A percentile compares a stretch with the other conserved stretches of the same genome.
phyloP scores from a whole-genome alignment of 2,329 filamentous ascomycete species.

The Alternaria sp. region DNA sequence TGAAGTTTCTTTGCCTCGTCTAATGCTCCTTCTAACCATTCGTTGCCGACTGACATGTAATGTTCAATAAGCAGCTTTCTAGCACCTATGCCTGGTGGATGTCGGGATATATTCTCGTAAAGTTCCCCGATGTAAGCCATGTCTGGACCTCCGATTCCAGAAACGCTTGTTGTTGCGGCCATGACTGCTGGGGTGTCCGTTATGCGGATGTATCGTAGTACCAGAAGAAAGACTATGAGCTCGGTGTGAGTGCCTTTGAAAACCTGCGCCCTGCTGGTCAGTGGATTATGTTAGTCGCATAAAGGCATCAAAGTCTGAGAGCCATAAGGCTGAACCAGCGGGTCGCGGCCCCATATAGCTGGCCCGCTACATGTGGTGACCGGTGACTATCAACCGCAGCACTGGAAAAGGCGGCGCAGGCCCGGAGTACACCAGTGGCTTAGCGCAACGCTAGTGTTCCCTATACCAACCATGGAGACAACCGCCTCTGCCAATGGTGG shows the following conservation, averaged over 20 bases:
- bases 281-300: neutral
- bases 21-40: conserved; percentile 45
- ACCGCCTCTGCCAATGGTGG: neutral
- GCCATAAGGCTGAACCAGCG: conserved; percentile 8
- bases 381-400: conserved; percentile 8
- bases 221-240: neutral
- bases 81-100: conserved; percentile 39
- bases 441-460: conserved; percentile 2
- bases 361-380: neutral
- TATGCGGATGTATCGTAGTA: neutral
- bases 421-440: neutral
- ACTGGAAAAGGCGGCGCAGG: neutral
- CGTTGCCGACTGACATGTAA: conserved; percentile 38
- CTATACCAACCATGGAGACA: neutral
- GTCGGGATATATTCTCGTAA: conserved; percentile 42
- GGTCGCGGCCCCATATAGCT: neutral
- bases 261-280: conserved; percentile 1
- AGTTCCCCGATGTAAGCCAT: conserved; percentile 45
- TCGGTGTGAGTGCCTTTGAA: neutral
- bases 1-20: conserved; percentile 42
- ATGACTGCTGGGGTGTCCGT: conserved; percentile 1
- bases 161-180: conserved; percentile 15
- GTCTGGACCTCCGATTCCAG: conserved; percentile 40
- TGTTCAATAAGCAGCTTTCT: conserved; percentile 46
- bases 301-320: neutral